Evolutionary conservation across 768 basidiomycete species (phyloP).

Genomic region (Termitomyces sp.): DNA sequence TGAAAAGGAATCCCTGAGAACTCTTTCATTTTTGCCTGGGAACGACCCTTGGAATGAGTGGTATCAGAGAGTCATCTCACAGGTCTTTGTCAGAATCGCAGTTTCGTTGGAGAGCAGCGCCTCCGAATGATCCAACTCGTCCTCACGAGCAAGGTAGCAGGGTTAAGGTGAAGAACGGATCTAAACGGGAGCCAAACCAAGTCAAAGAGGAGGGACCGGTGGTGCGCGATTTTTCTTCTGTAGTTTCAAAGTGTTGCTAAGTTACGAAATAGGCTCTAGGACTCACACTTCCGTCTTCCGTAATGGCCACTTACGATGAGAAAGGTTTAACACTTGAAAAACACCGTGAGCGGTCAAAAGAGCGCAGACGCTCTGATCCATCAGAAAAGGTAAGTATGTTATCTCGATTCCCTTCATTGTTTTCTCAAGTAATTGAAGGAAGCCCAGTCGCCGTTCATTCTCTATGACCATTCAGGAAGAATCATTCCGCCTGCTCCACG

Average conservation of each 20-base stretch:
- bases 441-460: neutral
- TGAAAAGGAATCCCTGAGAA: neutral
- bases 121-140: neutral
- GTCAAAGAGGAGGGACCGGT: neutral
- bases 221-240: neutral
- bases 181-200: neutral
- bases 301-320: conserved; percentile 3
- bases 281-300: conserved; percentile 3
- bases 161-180: neutral
- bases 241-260: neutral
- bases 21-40: neutral
- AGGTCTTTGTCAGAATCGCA: conserved; percentile 6
- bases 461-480: neutral
- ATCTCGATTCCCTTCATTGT: neutral
- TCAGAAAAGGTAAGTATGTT: neutral
- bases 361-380: neutral
- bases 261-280: neutral
- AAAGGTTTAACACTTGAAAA: neutral
- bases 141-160: neutral
- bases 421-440: neutral
- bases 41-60: neutral
- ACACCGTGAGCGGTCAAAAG: neutral
- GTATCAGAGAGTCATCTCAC: neutral
- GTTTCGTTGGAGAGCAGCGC: conserved; percentile 3
- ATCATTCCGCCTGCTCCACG: neutral